These are phyloP conservation scores for Immersiella caudata DNA, from an alignment of 495 filamentous ascomycete genomes.

Conservation along the genomic window DNA sequence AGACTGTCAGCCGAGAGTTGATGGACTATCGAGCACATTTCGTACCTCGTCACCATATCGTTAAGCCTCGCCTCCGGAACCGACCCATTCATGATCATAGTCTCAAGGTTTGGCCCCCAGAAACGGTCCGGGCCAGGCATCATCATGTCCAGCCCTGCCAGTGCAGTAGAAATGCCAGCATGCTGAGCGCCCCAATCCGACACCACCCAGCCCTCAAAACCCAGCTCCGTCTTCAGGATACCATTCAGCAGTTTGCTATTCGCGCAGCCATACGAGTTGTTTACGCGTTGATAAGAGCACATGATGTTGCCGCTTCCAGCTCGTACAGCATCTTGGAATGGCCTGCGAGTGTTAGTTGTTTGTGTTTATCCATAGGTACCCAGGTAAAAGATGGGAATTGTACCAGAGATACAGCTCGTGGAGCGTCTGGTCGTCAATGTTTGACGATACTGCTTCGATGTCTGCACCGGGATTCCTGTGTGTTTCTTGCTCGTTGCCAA, in stretches of 20 bases:
- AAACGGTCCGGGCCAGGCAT: conserved; percentile 56
- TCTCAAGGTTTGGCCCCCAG: conserved; percentile 45
- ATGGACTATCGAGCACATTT: not conserved
- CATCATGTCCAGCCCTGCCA: conserved; percentile 63
- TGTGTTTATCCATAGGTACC: no score
- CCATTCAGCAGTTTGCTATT: conserved; percentile 65
- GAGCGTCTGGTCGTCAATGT: conserved; percentile 68
- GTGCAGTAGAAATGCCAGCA: conserved; percentile 54
- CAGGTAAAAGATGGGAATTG: no score
- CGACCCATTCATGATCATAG: conserved; percentile 52
- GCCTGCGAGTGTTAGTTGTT: conserved; percentile 41
- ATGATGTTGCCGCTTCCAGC: conserved; percentile 65
- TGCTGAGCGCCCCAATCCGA: conserved; percentile 68
- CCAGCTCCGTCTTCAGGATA: conserved; percentile 66
- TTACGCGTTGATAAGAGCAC: conserved; percentile 72
- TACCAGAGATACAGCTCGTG: conserved; percentile 74
- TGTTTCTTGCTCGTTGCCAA: conserved; percentile 68
- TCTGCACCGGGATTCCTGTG: conserved; percentile 56
- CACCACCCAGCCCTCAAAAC: conserved; percentile 63
- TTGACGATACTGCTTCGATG: conserved; percentile 57
- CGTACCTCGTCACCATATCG: conserved; percentile 54
- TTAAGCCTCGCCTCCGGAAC: conserved; percentile 53
- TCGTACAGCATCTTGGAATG: conserved; percentile 66
- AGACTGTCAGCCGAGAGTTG: conserved; percentile 18
- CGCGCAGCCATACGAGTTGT: conserved; percentile 66